Percentiles rank a stretch among this genome's conserved stretches.
These are phyloP conservation scores for Pleurotus djamor DNA, from an alignment of 768 basidiomycete species.

Conservation along the genomic window DNA sequence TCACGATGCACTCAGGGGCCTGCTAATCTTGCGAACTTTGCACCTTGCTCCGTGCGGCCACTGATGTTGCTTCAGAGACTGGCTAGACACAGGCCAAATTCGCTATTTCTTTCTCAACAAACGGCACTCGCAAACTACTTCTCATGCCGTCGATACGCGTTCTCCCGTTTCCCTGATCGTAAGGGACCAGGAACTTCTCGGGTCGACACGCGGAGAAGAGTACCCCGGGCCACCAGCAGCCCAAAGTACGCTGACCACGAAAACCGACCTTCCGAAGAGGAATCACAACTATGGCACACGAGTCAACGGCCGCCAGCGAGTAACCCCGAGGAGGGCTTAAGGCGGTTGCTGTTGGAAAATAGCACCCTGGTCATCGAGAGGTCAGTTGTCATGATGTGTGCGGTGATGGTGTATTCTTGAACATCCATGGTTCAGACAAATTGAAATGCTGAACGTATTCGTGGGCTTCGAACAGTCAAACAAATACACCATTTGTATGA, in stretches of 20 bases:
- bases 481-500: constrained; percentile 67
- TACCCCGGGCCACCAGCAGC: constrained; percentile 4
- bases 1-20: background rate
- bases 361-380: constrained; percentile 58
- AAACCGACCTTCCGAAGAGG: constrained; percentile 23
- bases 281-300: constrained; percentile 45
- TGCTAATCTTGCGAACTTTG: background rate
- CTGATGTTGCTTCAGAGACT: too few species aligned
- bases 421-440: constrained; percentile 43
- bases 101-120: too few species aligned
- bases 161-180: constrained; percentile 51
- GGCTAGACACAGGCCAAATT: too few species aligned
- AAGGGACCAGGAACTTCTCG: constrained; percentile 27
- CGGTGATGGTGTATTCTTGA: background rate
- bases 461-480: constrained; percentile 84
- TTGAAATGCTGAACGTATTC: constrained; percentile 91
- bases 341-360: constrained; percentile 41
- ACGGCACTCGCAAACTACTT: background rate
- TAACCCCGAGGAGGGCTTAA: constrained; percentile 41
- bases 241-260: constrained; percentile 15
- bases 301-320: constrained; percentile 32
- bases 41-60: too few species aligned
- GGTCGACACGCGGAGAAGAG: constrained; percentile 15
- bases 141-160: constrained; percentile 30
- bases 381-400: constrained; percentile 17